These are phyloP conservation scores for Bipolaris zeicola DNA, from an alignment of 2,329 filamentous ascomycete species.

Conservation along the genomic window DNA sequence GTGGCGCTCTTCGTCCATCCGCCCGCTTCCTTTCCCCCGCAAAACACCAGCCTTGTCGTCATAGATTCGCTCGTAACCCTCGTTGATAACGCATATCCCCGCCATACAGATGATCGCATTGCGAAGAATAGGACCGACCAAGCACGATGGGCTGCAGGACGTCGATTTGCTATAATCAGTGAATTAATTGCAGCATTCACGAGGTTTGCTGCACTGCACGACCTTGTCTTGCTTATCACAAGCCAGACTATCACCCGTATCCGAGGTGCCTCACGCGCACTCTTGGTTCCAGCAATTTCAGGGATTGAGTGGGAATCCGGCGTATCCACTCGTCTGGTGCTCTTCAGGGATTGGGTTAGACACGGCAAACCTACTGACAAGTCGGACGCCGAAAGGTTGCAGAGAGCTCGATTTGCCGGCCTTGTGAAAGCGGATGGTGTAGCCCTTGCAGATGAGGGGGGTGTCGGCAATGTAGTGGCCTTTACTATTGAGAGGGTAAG, in stretches of 20 bases:
- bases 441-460: slow-evolving; percentile 47
- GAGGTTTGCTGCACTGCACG: slow-evolving; percentile 74
- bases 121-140: slow-evolving; percentile 52
- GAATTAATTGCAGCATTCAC: slow-evolving; percentile 66
- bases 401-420: slow-evolving; percentile 50
- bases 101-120: slow-evolving; percentile 53
- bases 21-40: slow-evolving; percentile 66
- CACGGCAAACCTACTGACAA: slow-evolving; percentile 35
- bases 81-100: slow-evolving; percentile 77
- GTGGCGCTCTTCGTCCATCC: slow-evolving; percentile 75
- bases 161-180: slow-evolving; percentile 67
- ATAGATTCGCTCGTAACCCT: slow-evolving; percentile 79
- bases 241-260: slow-evolving; percentile 85
- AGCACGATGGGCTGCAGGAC: slow-evolving; percentile 55
- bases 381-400: slow-evolving; percentile 37
- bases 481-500: slow-evolving; percentile 54
- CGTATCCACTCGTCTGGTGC: slow-evolving; percentile 71
- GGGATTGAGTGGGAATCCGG: slow-evolving; percentile 80
- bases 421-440: slow-evolving; percentile 53
- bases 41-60: slow-evolving; percentile 70
- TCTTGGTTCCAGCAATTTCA: slow-evolving; percentile 75
- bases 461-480: slow-evolving; percentile 58
- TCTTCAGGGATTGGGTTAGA: slow-evolving; percentile 73
- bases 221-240: slow-evolving; percentile 75
- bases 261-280: slow-evolving; percentile 67